A percentile compares a stretch with the other conserved stretches of the same genome.
Conservation (phyloP, 2,329 filamentous ascomycete genomes). For the Penicillium sp. region DNA sequence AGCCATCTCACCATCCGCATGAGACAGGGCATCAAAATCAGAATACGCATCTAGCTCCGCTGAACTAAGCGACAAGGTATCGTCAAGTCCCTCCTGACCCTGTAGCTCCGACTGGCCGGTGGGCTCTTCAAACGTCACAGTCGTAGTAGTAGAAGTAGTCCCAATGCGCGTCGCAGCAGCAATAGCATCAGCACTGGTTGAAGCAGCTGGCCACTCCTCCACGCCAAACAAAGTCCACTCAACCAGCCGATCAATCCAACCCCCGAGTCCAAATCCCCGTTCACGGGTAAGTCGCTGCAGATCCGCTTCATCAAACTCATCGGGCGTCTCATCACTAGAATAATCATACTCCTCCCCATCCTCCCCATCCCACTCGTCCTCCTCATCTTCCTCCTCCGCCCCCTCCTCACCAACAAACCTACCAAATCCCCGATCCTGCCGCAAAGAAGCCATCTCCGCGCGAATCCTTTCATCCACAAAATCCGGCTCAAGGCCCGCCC, state of each 20-base stretch:
- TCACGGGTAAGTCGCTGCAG: conserved; percentile 56
- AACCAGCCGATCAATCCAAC: conserved; percentile 62
- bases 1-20: conserved; percentile 34
- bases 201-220: conserved; percentile 45
- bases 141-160: conserved; percentile 23
- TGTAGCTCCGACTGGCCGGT: not conserved
- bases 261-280: conserved; percentile 59
- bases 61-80: conserved; percentile 16
- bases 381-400: conserved; percentile 15
- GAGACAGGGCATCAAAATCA: conserved; percentile 29
- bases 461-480: conserved; percentile 54
- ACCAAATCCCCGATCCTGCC: conserved; percentile 22
- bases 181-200: conserved; percentile 1
- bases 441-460: conserved; percentile 43
- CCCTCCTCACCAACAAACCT: no score
- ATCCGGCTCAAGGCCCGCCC: conserved; percentile 44
- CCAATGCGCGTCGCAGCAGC: conserved; percentile 20
- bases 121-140: conserved; percentile 28
- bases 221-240: conserved; percentile 62
- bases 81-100: conserved; percentile 5
- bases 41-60: conserved; percentile 13
- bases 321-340: conserved; percentile 19
- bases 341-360: conserved; percentile 32
- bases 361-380: conserved; percentile 18
- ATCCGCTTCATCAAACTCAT: conserved; percentile 57